A percentile compares a stretch with the other conserved stretches of the same genome.
Conservation (phyloP, 1,139 yeast genomes). For the Debaryomyces subglobosus region DNA sequence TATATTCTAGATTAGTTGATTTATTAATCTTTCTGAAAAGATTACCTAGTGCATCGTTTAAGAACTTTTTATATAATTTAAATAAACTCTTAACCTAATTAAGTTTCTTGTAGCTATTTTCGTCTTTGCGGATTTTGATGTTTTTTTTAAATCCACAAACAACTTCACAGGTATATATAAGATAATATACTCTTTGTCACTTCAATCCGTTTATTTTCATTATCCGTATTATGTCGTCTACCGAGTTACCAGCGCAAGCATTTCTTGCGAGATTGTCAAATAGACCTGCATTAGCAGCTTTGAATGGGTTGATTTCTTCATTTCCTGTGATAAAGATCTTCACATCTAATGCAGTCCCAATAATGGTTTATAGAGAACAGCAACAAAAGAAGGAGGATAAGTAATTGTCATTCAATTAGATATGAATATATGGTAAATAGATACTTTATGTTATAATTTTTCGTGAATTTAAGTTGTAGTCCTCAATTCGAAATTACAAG, state of each 20-base stretch:
- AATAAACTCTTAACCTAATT: constrained; percentile 4
- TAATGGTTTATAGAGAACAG: constrained; percentile 43
- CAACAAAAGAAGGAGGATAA: constrained; percentile 15
- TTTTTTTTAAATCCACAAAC: constrained; percentile 2
- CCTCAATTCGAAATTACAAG: not conserved
- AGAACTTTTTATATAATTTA: constrained; percentile 2
- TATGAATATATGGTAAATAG: not conserved
- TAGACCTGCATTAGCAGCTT: constrained; percentile 61
- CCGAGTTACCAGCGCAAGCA: constrained; percentile 47
- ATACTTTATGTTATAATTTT: constrained; percentile 1
- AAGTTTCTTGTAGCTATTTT: not conserved
- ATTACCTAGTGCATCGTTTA: constrained; percentile 3
- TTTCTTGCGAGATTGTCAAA: constrained; percentile 49
- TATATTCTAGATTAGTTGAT: constrained; percentile 1
- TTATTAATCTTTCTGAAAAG: constrained; percentile 2
- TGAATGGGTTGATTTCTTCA: constrained; percentile 62
- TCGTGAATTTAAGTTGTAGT: constrained; percentile 5
- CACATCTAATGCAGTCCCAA: constrained; percentile 61
- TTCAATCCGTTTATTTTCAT: not conserved
- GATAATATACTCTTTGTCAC: not conserved
- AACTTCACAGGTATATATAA: not conserved
- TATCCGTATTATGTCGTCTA: constrained; percentile 8
- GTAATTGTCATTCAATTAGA: constrained; percentile 6
- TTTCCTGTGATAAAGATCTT: constrained; percentile 60
- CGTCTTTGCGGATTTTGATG: not conserved